Conservation (phyloP, 805 yeast species). For the Saturnispora zaruensis region DNA sequence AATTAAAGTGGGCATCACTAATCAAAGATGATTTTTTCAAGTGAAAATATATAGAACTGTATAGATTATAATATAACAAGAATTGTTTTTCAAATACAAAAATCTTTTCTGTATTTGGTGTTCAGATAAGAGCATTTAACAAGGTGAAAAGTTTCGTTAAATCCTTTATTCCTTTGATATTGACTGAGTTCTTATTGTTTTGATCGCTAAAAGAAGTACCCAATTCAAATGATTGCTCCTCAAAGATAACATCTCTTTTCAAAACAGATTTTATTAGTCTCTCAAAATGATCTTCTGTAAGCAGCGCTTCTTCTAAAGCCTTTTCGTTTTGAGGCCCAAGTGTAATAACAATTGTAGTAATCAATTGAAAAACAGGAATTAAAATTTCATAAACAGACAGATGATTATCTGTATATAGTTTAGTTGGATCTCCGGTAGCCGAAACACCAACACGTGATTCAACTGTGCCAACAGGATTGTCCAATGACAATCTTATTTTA, state of each 20-base stretch:
- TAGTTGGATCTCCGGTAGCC: slow-evolving; percentile 5
- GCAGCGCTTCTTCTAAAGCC: slow-evolving; percentile 45
- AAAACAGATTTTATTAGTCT: slow-evolving; percentile 46
- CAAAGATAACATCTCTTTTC: slow-evolving; percentile 24
- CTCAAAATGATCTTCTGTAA: slow-evolving; percentile 43
- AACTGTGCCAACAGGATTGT: slow-evolving; percentile 34
- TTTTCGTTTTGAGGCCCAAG: slow-evolving; percentile 69
- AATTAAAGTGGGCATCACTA: neutral
- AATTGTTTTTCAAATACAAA: neutral
- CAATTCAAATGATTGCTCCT: slow-evolving; percentile 11
- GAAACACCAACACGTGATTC: slow-evolving; percentile 16
- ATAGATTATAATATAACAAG: neutral
- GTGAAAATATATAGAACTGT: neutral
- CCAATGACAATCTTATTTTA: slow-evolving; percentile 41
- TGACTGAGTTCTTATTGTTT: neutral
- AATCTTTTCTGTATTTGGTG: neutral
- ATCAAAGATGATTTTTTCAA: neutral
- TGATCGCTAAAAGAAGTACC: neutral
- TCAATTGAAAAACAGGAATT: slow-evolving; percentile 65
- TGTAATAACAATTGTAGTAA: slow-evolving; percentile 58
- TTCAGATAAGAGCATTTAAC: slow-evolving; percentile 21
- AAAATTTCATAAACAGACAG: slow-evolving; percentile 60
- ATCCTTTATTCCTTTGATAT: slow-evolving; percentile 17
- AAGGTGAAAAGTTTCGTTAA: slow-evolving; percentile 25
- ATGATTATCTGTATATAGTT: slow-evolving; percentile 9